A percentile compares a stretch with the other conserved stretches of the same genome.
Evolutionary conservation across 371 early-diverging fungal species (phyloP).

Genomic region (Mucor lusitanicus): DNA sequence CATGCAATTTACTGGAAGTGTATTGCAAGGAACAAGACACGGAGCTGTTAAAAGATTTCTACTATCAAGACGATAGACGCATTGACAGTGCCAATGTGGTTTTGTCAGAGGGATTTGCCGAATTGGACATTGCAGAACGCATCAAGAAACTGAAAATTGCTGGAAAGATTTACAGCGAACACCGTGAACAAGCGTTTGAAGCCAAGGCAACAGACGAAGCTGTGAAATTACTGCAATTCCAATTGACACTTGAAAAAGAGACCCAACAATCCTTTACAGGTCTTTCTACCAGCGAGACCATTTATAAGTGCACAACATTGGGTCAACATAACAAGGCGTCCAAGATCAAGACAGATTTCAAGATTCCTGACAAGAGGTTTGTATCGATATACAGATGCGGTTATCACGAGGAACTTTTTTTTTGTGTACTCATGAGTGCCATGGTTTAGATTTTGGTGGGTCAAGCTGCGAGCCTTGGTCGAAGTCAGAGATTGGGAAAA

Average conservation of each 20-base stretch:
- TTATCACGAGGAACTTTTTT: too few species aligned
- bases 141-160: conserved; percentile 72
- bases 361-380: conserved; percentile 84
- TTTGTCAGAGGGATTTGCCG: conserved; percentile 61
- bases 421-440: too few species aligned
- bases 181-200: conserved; percentile 73
- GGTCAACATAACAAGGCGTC: conserved; percentile 74
- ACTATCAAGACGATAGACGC: conserved; percentile 91
- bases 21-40: conserved; percentile 79
- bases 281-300: conserved; percentile 82
- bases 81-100: conserved; percentile 74
- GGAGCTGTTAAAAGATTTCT: conserved; percentile 86
- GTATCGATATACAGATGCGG: too few species aligned
- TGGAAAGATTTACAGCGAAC: conserved; percentile 71
- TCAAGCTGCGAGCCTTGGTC: conserved; percentile 84
- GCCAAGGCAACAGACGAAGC: conserved; percentile 80
- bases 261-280: conserved; percentile 70
- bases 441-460: conserved; percentile 74
- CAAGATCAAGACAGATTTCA: conserved; percentile 82
- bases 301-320: conserved; percentile 75
- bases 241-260: conserved; percentile 75
- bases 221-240: conserved; percentile 72
- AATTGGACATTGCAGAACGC: conserved; percentile 55
- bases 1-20: conserved; percentile 79
- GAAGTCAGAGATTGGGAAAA: conserved; percentile 85